Evolutionary conservation across 1,284 basidiomycete genomes (phyloP).

Genomic region (Ustilago esculenta): DNA sequence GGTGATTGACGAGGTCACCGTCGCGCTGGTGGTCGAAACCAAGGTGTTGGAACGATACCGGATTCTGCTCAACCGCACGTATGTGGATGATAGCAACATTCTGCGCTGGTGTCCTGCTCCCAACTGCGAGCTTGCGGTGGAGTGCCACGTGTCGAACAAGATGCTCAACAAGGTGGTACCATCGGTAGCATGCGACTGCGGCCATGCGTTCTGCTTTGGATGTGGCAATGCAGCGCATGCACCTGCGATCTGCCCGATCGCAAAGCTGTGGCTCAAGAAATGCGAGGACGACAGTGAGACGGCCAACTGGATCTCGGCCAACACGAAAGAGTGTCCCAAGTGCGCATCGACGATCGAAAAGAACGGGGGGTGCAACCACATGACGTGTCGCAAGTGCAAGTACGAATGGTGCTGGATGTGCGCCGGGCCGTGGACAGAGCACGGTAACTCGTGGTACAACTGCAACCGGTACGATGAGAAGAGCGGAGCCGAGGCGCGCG

Average conservation of each 20-base stretch:
- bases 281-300: conserved; percentile 98
- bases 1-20: conserved; percentile 71
- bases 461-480: conserved; percentile 98
- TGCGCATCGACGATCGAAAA: conserved; percentile 98
- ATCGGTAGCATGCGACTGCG: conserved; percentile 80
- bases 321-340: conserved; percentile 92
- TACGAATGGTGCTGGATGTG: conserved; percentile 75
- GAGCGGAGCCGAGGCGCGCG: conserved; percentile 81
- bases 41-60: conserved; percentile 73
- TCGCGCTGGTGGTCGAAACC: conserved; percentile 61
- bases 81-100: conserved; percentile 83
- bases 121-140: conserved; percentile 79
- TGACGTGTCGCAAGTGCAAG: conserved; percentile 63
- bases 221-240: conserved; percentile 76
- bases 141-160: conserved; percentile 76
- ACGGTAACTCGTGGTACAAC: conserved; percentile 96
- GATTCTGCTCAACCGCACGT: conserved; percentile 86
- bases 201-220: conserved; percentile 74
- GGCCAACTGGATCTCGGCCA: conserved; percentile 98
- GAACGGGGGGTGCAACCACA: conserved; percentile 88
- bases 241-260: conserved; percentile 87
- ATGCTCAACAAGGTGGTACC: conserved; percentile 81
- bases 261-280: conserved; percentile 94
- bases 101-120: conserved; percentile 89
- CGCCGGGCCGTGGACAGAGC: conserved; percentile 92